Evolutionary conservation across 148 eudicot species (phyloP).

Genomic region (Nepenthes gracilis): DNA sequence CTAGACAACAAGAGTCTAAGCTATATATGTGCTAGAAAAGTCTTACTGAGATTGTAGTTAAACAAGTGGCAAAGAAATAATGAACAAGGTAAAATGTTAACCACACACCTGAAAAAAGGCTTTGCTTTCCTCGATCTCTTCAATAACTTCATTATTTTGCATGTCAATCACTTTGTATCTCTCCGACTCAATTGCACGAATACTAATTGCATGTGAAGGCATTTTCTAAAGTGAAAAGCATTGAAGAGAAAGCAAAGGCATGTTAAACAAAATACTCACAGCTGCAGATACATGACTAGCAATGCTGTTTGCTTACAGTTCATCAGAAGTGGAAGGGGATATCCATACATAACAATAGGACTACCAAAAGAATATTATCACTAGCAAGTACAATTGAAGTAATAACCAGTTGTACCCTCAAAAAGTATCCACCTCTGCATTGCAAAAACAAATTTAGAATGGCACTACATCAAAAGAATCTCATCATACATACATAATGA

Average conservation of each 20-base stretch:
- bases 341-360: too few species aligned
- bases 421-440: too few species aligned
- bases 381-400: too few species aligned
- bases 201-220: conserved; percentile 55
- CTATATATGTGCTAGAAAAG: not conserved
- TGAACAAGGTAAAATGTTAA: not conserved
- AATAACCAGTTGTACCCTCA: too few species aligned
- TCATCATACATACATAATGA: too few species aligned
- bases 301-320: too few species aligned
- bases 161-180: conserved; percentile 72
- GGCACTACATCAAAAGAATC: too few species aligned
- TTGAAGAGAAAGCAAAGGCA: not conserved
- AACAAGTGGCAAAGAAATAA: not conserved
- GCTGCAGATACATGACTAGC: too few species aligned
- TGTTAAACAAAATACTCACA: conserved; percentile 1
- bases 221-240: conserved; percentile 37
- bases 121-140: conserved; percentile 95
- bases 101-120: conserved; percentile 87
- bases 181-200: conserved; percentile 86
- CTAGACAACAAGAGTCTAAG: too few species aligned
- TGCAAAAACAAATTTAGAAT: too few species aligned
- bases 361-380: too few species aligned
- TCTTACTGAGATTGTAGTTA: conserved; percentile 19
- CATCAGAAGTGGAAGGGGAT: too few species aligned
- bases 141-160: conserved; percentile 63